Percentiles rank a stretch among this genome's conserved stretches.
Conservation (phyloP, 2,329 filamentous ascomycete species). For the Fusarium xyrophilum region DNA sequence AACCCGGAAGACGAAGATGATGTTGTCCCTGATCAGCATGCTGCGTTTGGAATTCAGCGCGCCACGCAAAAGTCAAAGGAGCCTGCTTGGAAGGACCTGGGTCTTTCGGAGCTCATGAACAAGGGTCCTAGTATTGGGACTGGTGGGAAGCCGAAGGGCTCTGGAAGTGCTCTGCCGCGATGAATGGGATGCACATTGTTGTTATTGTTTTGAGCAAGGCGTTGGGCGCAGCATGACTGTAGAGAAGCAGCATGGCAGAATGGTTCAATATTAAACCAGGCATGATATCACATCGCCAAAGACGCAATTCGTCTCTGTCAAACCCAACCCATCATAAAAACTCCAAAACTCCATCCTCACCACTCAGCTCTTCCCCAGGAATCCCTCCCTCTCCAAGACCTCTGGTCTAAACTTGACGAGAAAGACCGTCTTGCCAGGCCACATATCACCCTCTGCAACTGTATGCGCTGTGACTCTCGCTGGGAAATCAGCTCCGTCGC, state of each 20-base stretch:
- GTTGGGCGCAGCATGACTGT: constrained; percentile 11
- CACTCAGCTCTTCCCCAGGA: constrained; percentile 67
- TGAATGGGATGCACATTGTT: neutral
- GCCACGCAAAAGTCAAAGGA: constrained; percentile 76
- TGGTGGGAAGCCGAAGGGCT: constrained; percentile 32
- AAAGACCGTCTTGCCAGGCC: constrained; percentile 96
- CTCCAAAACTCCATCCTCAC: constrained; percentile 27
- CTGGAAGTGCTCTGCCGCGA: constrained; percentile 27
- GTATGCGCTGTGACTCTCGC: constrained; percentile 91
- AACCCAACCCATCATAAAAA: constrained; percentile 16
- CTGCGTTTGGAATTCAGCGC: constrained; percentile 83
- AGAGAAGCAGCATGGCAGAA: neutral
- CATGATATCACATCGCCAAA: constrained; percentile 15
- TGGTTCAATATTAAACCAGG: constrained; percentile 11
- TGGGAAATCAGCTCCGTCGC: constrained; percentile 89
- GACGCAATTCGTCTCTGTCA: constrained; percentile 7
- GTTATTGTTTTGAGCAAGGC: constrained; percentile 11
- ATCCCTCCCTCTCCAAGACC: constrained; percentile 89
- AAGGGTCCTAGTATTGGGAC: constrained; percentile 57
- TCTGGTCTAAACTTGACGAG: constrained; percentile 90
- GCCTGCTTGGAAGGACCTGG: constrained; percentile 80
- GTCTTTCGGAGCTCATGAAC: constrained; percentile 73
- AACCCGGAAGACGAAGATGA: constrained; percentile 91
- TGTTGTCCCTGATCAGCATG: constrained; percentile 86
- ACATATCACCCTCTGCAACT: constrained; percentile 78